A percentile compares a stretch with the other conserved stretches of the same genome.
These are phyloP conservation scores for Asclepias syriaca DNA, from an alignment of 257 asterid species.

Conservation along the genomic window DNA sequence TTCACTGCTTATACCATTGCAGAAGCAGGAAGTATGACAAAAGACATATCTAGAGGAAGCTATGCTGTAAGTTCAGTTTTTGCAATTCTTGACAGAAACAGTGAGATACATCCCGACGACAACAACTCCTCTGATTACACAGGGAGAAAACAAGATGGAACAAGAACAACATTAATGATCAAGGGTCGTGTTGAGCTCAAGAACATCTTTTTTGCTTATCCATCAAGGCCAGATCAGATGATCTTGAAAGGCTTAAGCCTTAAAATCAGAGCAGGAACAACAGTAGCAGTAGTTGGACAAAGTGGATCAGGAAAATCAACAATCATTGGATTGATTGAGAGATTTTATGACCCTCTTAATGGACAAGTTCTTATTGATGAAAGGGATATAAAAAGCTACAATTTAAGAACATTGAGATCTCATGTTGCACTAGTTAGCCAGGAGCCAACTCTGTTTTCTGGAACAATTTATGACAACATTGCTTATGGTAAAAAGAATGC, in stretches of 20 bases:
- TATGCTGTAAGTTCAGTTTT: slow-evolving; percentile 70
- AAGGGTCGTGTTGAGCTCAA: slow-evolving; percentile 60
- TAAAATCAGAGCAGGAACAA: slow-evolving; percentile 51
- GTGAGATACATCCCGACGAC: slow-evolving; percentile 51
- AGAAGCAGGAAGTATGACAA: slow-evolving; percentile 93
- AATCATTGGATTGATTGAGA: slow-evolving; percentile 49
- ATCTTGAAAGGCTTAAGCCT: slow-evolving; percentile 54
- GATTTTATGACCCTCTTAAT: slow-evolving; percentile 58
- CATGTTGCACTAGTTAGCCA: slow-evolving; percentile 66
- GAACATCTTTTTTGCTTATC: slow-evolving; percentile 56
- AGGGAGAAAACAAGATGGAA: slow-evolving; percentile 27
- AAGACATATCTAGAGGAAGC: slow-evolving; percentile 73
- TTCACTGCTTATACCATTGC: slow-evolving; percentile 89
- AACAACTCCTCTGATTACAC: slow-evolving; percentile 12
- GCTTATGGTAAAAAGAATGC: slow-evolving; percentile 54
- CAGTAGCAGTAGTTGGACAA: slow-evolving; percentile 64
- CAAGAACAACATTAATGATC: slow-evolving; percentile 18
- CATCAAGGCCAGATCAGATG: slow-evolving; percentile 56
- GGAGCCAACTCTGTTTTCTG: slow-evolving; percentile 70
- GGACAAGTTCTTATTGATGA: slow-evolving; percentile 56
- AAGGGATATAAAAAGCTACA: slow-evolving; percentile 46
- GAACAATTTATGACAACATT: slow-evolving; percentile 61
- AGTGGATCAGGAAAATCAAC: slow-evolving; percentile 77
- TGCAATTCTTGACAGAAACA: slow-evolving; percentile 52
- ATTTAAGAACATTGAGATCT: slow-evolving; percentile 47